Base-by-base conservation (phyloP, 2,329 filamentous ascomycete genomes). In the Ascochyta fabae region DNA sequence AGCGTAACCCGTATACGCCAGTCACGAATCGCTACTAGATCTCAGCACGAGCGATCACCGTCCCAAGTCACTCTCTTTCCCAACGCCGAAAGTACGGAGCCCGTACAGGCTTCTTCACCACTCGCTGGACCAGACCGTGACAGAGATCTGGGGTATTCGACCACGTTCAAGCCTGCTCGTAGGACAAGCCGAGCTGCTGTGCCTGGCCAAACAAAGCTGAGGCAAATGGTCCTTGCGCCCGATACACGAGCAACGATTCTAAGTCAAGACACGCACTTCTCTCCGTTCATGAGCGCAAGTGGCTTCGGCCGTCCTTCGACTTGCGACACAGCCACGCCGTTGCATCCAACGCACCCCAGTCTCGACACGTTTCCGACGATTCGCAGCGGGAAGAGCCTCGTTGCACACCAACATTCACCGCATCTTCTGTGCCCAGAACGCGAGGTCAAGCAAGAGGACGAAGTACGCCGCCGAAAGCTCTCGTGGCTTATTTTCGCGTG, bases 401-500 rank as follows among this genome's bases (percentile, higher is more conserved):
- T 56, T 39, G 47, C 38, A 12, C 43, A 56, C 9, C 47, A 51
- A 33, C 51, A 68, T 26, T 73, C 72, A 12, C 71, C 72, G 3
- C 70, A 69, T 44, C 53, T 75, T 6, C 60, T 73, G 16, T 69
- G 66, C 47, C 65, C 68, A 6, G 66, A 73, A 50, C 68, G 68
- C 10, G 59, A 57, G 16, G 26, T 55, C 0, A 61, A 62, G 3
- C 54, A 61, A 2, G 63, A 68, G 23, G 66, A 69, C n/a, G 70
- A 73, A 41, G 64, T 47, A 35, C 61, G 65, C 34, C 64, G 68
- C 10, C 60, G 64, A 15, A 64, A 65, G 46, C 53, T 69, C n/a
- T 77, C 72, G 3, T 73, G 72, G 68, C 43, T 65, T 24, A 68
- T 76, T 39, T 68, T 77, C 31, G 65, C 60, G 1, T 48, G 62